These are phyloP conservation scores for Aspergillus hiratsukae DNA, from an alignment of 2,329 filamentous ascomycete genomes.

Conservation along the genomic window DNA sequence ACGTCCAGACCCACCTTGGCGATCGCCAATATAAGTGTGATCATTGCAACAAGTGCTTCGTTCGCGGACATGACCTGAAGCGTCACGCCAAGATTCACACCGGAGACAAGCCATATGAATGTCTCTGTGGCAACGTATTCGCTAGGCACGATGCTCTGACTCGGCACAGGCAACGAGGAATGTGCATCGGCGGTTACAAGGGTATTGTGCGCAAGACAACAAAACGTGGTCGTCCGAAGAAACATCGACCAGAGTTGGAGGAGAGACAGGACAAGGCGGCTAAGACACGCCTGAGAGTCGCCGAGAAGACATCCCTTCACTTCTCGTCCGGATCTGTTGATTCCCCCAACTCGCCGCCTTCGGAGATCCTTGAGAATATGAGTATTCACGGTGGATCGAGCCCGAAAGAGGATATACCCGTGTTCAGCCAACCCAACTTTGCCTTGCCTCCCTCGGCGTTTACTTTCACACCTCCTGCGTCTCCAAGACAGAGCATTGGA, in stretches of 20 bases:
- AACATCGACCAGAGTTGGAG: slow-evolving; percentile 57
- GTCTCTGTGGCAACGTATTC: slow-evolving; percentile 90
- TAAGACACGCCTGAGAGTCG: slow-evolving; percentile 45
- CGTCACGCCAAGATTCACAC: slow-evolving; percentile 97
- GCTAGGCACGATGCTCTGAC: slow-evolving; percentile 93
- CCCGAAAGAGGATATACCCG: slow-evolving; percentile 28
- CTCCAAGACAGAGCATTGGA: slow-evolving; percentile 39
- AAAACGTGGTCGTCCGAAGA: slow-evolving; percentile 62
- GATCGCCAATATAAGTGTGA: slow-evolving; percentile 94
- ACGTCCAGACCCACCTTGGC: slow-evolving; percentile 95
- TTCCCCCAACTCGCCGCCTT: slow-evolving; percentile 41
- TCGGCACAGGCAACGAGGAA: slow-evolving; percentile 86
- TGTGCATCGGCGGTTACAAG: slow-evolving; percentile 94
- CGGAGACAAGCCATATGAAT: slow-evolving; percentile 90
- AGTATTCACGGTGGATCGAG: slow-evolving; percentile 33
- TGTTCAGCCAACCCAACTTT: slow-evolving; percentile 28
- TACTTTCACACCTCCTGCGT: slow-evolving; percentile 45
- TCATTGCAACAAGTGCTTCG: slow-evolving; percentile 90
- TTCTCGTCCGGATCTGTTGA: slow-evolving; percentile 36
- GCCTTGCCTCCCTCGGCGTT: slow-evolving; percentile 38
- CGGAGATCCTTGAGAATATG: slow-evolving; percentile 37
- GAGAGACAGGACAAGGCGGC: slow-evolving; percentile 54
- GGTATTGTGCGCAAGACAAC: slow-evolving; percentile 65
- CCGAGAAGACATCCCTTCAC: slow-evolving; percentile 32
- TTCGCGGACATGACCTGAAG: slow-evolving; percentile 94